Evolutionary conservation across 768 basidiomycete genomes (phyloP).

Genomic region (Vararia minispora): DNA sequence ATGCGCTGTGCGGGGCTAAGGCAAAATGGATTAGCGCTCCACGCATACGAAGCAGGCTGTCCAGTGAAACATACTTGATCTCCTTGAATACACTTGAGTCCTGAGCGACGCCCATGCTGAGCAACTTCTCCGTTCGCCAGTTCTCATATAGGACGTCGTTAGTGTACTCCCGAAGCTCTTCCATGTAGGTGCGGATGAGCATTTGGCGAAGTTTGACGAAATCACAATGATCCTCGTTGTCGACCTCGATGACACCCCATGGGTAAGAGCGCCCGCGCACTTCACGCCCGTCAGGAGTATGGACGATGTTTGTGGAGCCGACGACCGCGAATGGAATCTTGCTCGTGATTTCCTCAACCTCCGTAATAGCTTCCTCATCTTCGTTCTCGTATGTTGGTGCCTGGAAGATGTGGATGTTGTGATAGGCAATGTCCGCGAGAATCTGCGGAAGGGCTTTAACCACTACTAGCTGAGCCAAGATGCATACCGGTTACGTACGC

Average conservation of each 20-base stretch:
- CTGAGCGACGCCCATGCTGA: slow-evolving; percentile 96
- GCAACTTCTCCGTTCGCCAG: slow-evolving; percentile 92
- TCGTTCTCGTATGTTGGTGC: slow-evolving; percentile 97
- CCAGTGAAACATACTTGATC: slow-evolving; percentile 68
- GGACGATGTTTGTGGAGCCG: slow-evolving; percentile 78
- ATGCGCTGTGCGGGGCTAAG: slow-evolving; percentile 86
- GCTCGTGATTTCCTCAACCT: slow-evolving; percentile 95
- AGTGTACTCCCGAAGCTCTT: slow-evolving; percentile 95
- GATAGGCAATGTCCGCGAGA: slow-evolving; percentile 84
- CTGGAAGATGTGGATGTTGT: slow-evolving; percentile 97
- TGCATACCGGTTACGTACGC: slow-evolving; percentile 37
- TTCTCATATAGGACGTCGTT: slow-evolving; percentile 96
- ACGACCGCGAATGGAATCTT: slow-evolving; percentile 99
- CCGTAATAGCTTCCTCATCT: slow-evolving; percentile 95
- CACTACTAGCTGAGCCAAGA: not conserved
- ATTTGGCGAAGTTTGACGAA: slow-evolving; percentile 99
- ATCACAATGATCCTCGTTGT: slow-evolving; percentile 98
- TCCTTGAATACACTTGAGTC: slow-evolving; percentile 98
- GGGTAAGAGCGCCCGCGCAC: slow-evolving; percentile 95
- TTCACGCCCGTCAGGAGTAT: slow-evolving; percentile 77
- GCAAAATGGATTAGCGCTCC: slow-evolving; percentile 5
- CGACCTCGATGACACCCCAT: slow-evolving; percentile 98
- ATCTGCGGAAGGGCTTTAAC: slow-evolving; percentile 38
- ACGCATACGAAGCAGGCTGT: not conserved
- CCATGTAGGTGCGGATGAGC: slow-evolving; percentile 99